Base-by-base conservation (phyloP, 331 rosid genomes). In the Stylosanthes scabra region DNA sequence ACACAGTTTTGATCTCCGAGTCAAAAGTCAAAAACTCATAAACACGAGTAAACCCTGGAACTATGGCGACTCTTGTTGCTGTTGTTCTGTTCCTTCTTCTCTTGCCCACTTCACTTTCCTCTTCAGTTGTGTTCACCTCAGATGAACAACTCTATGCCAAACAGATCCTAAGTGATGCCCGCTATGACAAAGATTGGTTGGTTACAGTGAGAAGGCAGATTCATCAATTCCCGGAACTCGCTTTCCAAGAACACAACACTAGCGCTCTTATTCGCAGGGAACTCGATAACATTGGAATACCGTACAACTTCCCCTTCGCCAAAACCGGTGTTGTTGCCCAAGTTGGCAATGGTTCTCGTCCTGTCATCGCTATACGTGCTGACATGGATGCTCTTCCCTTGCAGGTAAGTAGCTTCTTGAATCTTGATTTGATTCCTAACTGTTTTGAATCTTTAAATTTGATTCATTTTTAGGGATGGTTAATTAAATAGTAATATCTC, bases 341-440 rank as follows among this genome's bases (percentile, higher is more conserved):
- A 64, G 66, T 89, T 79, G 97, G 96, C 51, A 70, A 88, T 25
- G 93, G 87, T 42, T 81, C 85, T 66, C 73, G 57, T 15, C 96
- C 95, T 0, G 51, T 86, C 60, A 83, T 91, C 1, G 97, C 91
- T 75, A 74, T 91, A 78, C 87, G 91, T 25, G 97, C 97, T 51
- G 97, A 91, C 68, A 91, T 91, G 83, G 96, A 91, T 59, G 97
- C 93, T 27, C 93, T 91, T 5, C 85, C 96, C 11, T 34, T 91
- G 90, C 93, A 89, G 83, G 96, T 89, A 12, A 12, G 8, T 49
- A 14, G 6, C 6, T 6, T 49, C 14, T 49, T 12, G 15, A 15
- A 3, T 46, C 14, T 49, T 12, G 15, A 15, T 12, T 46, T 34
- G 39, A 34, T 11, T 11, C 8, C 11, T 37, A 41, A 42, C 41